Evolutionary conservation across 2,329 filamentous ascomycete species (phyloP).

Genomic region (Lasiodiplodia sp.): DNA sequence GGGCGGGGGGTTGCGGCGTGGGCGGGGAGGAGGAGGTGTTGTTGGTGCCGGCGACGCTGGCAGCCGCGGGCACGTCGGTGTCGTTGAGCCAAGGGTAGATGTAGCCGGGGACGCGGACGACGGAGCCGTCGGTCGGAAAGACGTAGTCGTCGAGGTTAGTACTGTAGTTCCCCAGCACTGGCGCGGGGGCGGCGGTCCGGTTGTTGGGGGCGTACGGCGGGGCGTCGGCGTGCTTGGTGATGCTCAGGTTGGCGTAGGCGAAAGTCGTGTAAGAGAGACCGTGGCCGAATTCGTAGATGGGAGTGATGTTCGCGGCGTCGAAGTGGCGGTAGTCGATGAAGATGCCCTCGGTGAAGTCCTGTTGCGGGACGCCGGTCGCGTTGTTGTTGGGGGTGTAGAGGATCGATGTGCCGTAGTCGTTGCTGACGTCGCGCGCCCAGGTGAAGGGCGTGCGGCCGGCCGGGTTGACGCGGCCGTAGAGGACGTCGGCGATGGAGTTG

Average conservation of each 20-base stretch:
- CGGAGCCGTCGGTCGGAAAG: slow-evolving; percentile 68
- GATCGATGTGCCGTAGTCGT: slow-evolving; percentile 76
- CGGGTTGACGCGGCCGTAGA: slow-evolving; percentile 82
- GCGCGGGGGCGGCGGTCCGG: slow-evolving; percentile 71
- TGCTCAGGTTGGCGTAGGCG: slow-evolving; percentile 70
- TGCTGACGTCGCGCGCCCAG: slow-evolving; percentile 68
- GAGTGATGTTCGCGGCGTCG: slow-evolving; percentile 69
- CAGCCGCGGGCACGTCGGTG: too few relatives aligned
- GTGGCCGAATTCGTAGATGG: slow-evolving; percentile 82
- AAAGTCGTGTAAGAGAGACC: slow-evolving; percentile 85
- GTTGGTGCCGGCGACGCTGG: slow-evolving; percentile 55
- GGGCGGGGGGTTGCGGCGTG: slow-evolving; percentile 64
- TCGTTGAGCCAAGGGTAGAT: slow-evolving; percentile 78
- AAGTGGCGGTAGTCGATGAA: slow-evolving; percentile 85
- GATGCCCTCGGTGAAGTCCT: slow-evolving; percentile 77
- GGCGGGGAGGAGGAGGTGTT: slow-evolving; percentile 60
- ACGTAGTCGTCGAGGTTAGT: slow-evolving; percentile 70
- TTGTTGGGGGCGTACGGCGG: slow-evolving; percentile 65
- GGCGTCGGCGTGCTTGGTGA: slow-evolving; percentile 57
- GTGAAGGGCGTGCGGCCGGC: slow-evolving; percentile 82
- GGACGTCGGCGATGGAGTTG: slow-evolving; percentile 79
- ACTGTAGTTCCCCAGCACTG: slow-evolving; percentile 69
- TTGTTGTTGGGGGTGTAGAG: slow-evolving; percentile 75
- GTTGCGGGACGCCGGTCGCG: slow-evolving; percentile 66
- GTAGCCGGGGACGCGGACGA: slow-evolving; percentile 56